Evolutionary conservation across 176 grass and related monocot genomes (phyloP).

Genomic region (Metroxylon sagu): DNA sequence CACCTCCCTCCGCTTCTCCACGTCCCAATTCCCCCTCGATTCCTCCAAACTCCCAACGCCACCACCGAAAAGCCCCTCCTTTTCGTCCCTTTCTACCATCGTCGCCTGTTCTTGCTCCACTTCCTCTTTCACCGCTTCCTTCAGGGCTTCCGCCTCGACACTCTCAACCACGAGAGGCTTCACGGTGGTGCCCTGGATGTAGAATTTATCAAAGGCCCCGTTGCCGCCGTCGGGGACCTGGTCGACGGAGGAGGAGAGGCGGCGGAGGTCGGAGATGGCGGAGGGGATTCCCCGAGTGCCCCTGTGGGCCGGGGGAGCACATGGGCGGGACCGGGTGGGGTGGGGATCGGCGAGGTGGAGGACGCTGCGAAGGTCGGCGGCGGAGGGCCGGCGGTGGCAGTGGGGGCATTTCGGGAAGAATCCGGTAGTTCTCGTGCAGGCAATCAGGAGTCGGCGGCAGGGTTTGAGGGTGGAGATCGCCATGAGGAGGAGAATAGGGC

Average conservation of each 20-base stretch:
- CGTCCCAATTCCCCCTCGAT: conserved; percentile 25
- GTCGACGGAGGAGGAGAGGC: neutral
- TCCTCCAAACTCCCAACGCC: conserved; percentile 14
- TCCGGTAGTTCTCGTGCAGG: neutral
- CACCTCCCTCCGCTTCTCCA: conserved; percentile 38
- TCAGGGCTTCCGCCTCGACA: neutral
- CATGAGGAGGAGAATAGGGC: conserved; percentile 22
- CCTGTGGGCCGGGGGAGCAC: neutral
- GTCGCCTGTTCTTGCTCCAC: neutral
- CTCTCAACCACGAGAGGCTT: conserved; percentile 10
- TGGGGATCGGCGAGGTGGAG: conserved; percentile 21
- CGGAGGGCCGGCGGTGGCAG: conserved; percentile 24
- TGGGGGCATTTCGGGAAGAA: conserved; percentile 7
- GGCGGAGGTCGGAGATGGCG: conserved; percentile 9
- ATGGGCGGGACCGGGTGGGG: neutral
- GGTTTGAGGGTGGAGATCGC: conserved; percentile 1
- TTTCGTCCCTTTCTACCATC: conserved; percentile 13
- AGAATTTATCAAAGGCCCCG: conserved; percentile 11
- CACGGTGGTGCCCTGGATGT: conserved; percentile 8
- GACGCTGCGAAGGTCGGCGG: conserved; percentile 13
- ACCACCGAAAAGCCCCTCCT: conserved; percentile 15
- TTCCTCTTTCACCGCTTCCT: neutral
- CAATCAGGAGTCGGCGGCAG: conserved; percentile 3
- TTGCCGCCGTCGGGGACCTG: neutral
- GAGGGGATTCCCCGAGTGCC: conserved; percentile 5